A percentile compares a stretch with the other conserved stretches of the same genome.
phyloP scores from a whole-genome alignment of 164 flowering plant genomes.

The Platanus orientalis region DNA sequence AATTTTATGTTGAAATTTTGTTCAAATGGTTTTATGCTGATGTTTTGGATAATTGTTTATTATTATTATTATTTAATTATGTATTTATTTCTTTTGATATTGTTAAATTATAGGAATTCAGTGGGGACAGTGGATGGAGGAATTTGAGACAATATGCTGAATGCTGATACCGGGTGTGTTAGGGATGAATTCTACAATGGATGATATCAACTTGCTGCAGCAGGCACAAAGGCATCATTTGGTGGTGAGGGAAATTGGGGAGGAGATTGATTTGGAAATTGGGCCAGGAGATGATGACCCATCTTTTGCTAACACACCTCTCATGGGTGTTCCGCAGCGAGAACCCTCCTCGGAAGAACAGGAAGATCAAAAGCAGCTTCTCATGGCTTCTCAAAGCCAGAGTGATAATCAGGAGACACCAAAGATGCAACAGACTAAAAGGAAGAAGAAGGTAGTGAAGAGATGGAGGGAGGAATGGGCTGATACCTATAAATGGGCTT shows the following conservation, averaged over 20 bases:
- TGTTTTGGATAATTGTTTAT: neutral
- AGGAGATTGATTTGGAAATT: conserved; percentile 94
- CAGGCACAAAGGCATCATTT: conserved; percentile 89
- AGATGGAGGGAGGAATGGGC: too few species aligned
- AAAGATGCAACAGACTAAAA: conserved; percentile 49
- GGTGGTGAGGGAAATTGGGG: conserved; percentile 84
- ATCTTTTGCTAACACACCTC: too few species aligned
- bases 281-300: conserved; percentile 91
- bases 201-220: conserved; percentile 86
- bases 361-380: conserved; percentile 67
- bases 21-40: too few species aligned
- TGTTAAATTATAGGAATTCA: too few species aligned
- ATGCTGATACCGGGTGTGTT: conserved; percentile 58
- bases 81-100: too few species aligned
- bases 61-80: neutral
- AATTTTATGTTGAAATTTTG: neutral
- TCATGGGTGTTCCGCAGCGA: conserved; percentile 54
- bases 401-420: conserved; percentile 70
- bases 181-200: conserved; percentile 81
- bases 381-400: conserved; percentile 49
- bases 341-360: conserved; percentile 68
- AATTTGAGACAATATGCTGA: conserved; percentile 80
- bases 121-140: too few species aligned
- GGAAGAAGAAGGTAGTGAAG: too few species aligned
- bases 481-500: too few species aligned